phyloP scores from a whole-genome alignment of 768 basidiomycete species.

The Russula virescens region DNA sequence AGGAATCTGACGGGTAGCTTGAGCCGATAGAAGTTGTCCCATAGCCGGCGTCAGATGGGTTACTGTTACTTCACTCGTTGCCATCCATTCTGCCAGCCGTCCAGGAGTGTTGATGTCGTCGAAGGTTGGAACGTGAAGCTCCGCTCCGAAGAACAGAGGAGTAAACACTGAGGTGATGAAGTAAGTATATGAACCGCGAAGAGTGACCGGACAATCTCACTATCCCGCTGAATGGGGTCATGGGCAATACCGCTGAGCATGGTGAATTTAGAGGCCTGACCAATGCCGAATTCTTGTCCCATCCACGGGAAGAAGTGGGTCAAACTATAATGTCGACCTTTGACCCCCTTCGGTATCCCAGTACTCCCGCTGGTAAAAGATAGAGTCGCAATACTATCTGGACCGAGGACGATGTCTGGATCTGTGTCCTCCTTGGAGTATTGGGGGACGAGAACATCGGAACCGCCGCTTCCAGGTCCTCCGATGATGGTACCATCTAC shows the following conservation, averaged over 20 bases:
- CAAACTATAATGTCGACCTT: constrained; percentile 88
- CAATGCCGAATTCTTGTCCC: constrained; percentile 78
- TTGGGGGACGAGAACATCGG: constrained; percentile 59
- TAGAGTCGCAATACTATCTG: constrained; percentile 89
- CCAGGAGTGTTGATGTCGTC: constrained; percentile 98
- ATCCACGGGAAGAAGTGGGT: constrained; percentile 99
- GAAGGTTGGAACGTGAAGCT: constrained; percentile 91
- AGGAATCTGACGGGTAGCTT: constrained; percentile 76
- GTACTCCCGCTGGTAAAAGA: constrained; percentile 98
- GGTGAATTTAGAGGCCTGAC: constrained; percentile 77
- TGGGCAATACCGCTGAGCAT: constrained; percentile 99
- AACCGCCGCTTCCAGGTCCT: constrained; percentile 40
- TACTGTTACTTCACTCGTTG: constrained; percentile 81
- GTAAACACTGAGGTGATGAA: constrained; percentile 72
- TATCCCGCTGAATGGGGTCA: constrained; percentile 98
- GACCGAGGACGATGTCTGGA: constrained; percentile 82
- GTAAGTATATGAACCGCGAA: constrained; percentile 5
- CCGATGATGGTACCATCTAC: constrained; percentile 60
- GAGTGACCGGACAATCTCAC: constrained; percentile 46
- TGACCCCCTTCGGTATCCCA: constrained; percentile 97
- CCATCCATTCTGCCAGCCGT: constrained; percentile 98
- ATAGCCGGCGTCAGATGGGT: constrained; percentile 98
- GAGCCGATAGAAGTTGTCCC: constrained; percentile 95
- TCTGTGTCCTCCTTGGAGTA: constrained; percentile 56
- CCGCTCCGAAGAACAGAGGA: constrained; percentile 93